Base-by-base conservation (phyloP, 2,329 filamentous ascomycete genomes). In the Colletotrichum sidae region DNA sequence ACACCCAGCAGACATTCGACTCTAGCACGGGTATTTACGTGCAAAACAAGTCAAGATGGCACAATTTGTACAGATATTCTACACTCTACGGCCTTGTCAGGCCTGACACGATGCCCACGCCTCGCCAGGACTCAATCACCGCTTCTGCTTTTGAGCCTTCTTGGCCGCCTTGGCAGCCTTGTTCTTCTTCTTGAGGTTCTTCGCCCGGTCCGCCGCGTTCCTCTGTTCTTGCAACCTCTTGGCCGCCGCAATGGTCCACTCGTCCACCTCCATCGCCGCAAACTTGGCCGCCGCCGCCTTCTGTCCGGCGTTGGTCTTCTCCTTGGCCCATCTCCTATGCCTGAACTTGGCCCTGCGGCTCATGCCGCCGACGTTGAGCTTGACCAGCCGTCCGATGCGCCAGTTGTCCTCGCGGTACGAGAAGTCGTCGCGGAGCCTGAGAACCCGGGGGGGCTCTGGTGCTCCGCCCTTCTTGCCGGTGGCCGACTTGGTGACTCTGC, bases 341-440 rank as follows among this genome's bases (percentile, higher is more conserved):
- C 84, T 76, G 72, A 86, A 79, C 72, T 77, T 80, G 69, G 82
- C 79, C 73, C 83, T 84, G 51, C 86, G 78, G 65, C 84, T 84
- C 57, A 56, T 65, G 15, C 61, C 45, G 35, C 55, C 54, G 35
- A 60, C 25, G 25, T 80, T 77, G 72, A 84, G 83, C 60, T 83
- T 79, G 33, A 83, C 80, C 52, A 89, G 77, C 9, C 82, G 81
- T 11, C 86, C 86, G 52, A 89, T 85, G 34, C 83, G 80, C 81
- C 84, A 87, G 77, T 86, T 88, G 72, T 86, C 84, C 78, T 89
- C 86, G 55, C 83, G 80, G 76, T 88, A 89, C 70, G 82, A 82
- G 79, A 88, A 88, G 73, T 87, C 81, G 59, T 79, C 74, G 57
- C 80, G 79, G 60, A 88, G 78, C 68, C 78, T 79, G 70, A 87